These are phyloP conservation scores for Lophium mytilinum DNA, from an alignment of 495 filamentous ascomycete species.

Conservation along the genomic window DNA sequence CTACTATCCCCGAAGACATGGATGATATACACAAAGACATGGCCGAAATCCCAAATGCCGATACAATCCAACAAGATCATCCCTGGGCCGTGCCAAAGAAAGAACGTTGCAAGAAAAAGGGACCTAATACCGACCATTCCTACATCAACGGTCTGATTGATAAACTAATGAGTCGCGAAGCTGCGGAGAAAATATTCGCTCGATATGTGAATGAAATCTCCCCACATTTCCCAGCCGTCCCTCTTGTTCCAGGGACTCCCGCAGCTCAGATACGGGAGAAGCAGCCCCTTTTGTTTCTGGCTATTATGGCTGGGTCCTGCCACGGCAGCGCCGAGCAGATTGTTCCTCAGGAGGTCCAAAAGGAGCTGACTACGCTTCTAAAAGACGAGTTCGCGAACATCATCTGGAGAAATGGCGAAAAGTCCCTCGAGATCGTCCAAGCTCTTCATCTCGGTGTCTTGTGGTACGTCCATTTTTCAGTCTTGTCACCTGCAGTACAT, in stretches of 20 bases:
- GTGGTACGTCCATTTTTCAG: conserved; percentile 10
- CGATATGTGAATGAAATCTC: conserved; percentile 63
- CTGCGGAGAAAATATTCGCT: conserved; percentile 57
- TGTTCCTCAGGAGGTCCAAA: conserved; percentile 19
- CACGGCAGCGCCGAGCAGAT: conserved; percentile 44
- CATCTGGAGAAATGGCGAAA: conserved; percentile 67
- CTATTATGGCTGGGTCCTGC: conserved; percentile 63
- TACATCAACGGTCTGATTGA: conserved; percentile 60
- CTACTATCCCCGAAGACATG: conserved; percentile 23
- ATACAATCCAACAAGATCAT: conserved; percentile 15
- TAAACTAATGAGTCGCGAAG: conserved; percentile 53
- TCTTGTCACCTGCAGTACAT: neutral
- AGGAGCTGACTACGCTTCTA: conserved; percentile 57
- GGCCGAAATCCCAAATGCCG: neutral
- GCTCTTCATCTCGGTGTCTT: conserved; percentile 46
- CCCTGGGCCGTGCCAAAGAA: conserved; percentile 14
- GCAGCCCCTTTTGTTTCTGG: conserved; percentile 73
- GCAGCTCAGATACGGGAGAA: conserved; percentile 58
- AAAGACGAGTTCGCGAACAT: conserved; percentile 66
- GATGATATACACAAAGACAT: conserved; percentile 5
- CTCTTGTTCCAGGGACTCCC: conserved; percentile 60
- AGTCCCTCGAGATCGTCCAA: conserved; percentile 81
- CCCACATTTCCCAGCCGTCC: conserved; percentile 66
- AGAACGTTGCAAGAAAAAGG: conserved; percentile 14
- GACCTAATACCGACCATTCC: conserved; percentile 33